Evolutionary conservation across 225 moss, liverwort and hornwort genomes (phyloP).

Genomic region (Takakia lepidozioides): DNA sequence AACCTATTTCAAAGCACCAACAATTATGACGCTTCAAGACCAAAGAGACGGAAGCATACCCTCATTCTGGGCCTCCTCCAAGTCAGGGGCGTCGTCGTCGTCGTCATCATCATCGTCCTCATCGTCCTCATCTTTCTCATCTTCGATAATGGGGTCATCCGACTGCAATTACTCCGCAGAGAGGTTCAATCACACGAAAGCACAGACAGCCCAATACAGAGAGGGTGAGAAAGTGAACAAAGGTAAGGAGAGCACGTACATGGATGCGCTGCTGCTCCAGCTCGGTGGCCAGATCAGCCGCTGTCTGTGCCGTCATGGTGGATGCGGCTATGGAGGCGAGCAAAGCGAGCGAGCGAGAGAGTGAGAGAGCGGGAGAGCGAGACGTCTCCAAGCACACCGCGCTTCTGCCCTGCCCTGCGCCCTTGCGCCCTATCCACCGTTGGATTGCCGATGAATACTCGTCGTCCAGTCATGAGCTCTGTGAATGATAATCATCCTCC

Average conservation of each 20-base stretch:
- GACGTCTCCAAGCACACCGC: too few species aligned
- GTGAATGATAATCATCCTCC: too few species aligned
- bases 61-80: slow-evolving; percentile 68
- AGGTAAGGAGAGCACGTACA: slow-evolving; percentile 12
- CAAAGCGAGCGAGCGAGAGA: neutral
- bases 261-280: slow-evolving; percentile 90
- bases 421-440: too few species aligned
- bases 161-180: slow-evolving; percentile 25
- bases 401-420: too few species aligned
- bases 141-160: slow-evolving; percentile 89
- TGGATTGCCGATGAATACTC: too few species aligned
- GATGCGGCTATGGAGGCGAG: neutral
- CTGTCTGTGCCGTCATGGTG: slow-evolving; percentile 82
- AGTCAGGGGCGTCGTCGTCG: slow-evolving; percentile 77
- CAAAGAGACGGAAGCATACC: slow-evolving; percentile 30
- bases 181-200: neutral
- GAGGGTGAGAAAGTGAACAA: neutral
- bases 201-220: neutral
- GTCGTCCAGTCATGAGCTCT: too few species aligned
- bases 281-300: slow-evolving; percentile 82
- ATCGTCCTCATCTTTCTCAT: slow-evolving; percentile 92
- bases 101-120: slow-evolving; percentile 95
- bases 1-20: too few species aligned
- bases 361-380: neutral
- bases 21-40: too few species aligned